A percentile compares a stretch with the other conserved stretches of the same genome.
Conservation (phyloP, 2,329 filamentous ascomycete genomes). For the Hortaea sp. region DNA sequence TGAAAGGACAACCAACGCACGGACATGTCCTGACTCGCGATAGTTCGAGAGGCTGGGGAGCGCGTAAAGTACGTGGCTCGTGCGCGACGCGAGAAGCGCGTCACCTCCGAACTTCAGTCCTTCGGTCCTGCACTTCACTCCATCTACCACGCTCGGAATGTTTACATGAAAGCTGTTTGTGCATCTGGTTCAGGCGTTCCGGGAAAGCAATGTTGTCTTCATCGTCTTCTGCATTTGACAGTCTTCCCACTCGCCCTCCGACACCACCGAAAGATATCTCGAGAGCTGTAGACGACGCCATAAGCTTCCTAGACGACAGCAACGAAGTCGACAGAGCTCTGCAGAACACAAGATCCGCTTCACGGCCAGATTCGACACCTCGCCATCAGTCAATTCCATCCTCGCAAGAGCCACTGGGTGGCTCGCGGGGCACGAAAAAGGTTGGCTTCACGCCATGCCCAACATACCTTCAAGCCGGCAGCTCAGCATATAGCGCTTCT, state of each 20-base stretch:
- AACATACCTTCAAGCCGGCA: constrained; percentile 34
- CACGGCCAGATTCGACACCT: background rate
- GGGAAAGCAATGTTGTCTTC: constrained; percentile 10
- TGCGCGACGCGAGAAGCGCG: no score
- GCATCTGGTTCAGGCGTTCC: constrained; percentile 2
- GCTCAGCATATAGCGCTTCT: constrained; percentile 25
- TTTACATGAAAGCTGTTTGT: background rate
- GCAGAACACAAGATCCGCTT: background rate
- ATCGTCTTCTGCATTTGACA: constrained; percentile 29
- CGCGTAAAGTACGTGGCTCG: no score
- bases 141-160: no score
- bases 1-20: no score
- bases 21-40: no score
- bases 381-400: constrained; percentile 13
- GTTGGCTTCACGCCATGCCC: constrained; percentile 54
- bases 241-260: constrained; percentile 43
- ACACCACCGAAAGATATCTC: constrained; percentile 44
- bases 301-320: constrained; percentile 33
- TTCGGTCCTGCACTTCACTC: no score
- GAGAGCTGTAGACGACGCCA: constrained; percentile 29
- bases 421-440: constrained; percentile 37
- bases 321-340: constrained; percentile 13
- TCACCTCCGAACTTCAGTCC: no score
- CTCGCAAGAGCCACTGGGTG: constrained; percentile 28
- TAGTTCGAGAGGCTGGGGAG: no score